Conservation (phyloP, 176 grass and related monocot genomes). For the Phoenix dactylifera region DNA sequence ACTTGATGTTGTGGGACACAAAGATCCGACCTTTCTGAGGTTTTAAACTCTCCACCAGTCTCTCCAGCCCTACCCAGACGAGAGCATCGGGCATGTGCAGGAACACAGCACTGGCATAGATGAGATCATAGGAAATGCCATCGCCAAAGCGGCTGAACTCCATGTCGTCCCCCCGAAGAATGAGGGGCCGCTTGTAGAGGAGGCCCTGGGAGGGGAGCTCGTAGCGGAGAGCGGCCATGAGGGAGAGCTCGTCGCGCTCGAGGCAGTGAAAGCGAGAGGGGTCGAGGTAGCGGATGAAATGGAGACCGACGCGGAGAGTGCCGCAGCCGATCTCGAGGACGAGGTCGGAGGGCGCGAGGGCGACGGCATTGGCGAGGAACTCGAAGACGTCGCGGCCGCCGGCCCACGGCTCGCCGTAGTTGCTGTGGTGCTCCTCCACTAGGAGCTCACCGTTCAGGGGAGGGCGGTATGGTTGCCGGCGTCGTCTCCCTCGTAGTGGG, state of each 20-base stretch:
- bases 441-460: constrained; percentile 59
- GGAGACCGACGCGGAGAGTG: constrained; percentile 78
- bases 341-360: constrained; percentile 36
- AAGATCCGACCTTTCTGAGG: constrained; percentile 74
- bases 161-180: constrained; percentile 77
- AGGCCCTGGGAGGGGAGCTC: constrained; percentile 75
- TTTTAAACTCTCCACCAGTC: constrained; percentile 49
- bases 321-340: constrained; percentile 90
- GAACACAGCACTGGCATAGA: constrained; percentile 84
- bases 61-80: constrained; percentile 82
- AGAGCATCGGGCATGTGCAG: constrained; percentile 71
- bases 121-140: constrained; percentile 69
- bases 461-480: constrained; percentile 55
- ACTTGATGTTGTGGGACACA: constrained; percentile 90
- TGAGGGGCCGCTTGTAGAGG: constrained; percentile 66
- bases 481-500: constrained; percentile 50
- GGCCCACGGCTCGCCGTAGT: constrained; percentile 86
- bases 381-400: constrained; percentile 81
- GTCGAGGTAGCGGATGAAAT: constrained; percentile 84
- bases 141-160: constrained; percentile 75
- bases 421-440: constrained; percentile 97
- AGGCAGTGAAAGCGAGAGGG: constrained; percentile 73
- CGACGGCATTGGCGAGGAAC: constrained; percentile 54
- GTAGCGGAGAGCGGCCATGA: constrained; percentile 73
- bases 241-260: constrained; percentile 74